phyloP scores from a whole-genome alignment of 192 early-diverging fungal species.

The Paraglomus occultum region DNA sequence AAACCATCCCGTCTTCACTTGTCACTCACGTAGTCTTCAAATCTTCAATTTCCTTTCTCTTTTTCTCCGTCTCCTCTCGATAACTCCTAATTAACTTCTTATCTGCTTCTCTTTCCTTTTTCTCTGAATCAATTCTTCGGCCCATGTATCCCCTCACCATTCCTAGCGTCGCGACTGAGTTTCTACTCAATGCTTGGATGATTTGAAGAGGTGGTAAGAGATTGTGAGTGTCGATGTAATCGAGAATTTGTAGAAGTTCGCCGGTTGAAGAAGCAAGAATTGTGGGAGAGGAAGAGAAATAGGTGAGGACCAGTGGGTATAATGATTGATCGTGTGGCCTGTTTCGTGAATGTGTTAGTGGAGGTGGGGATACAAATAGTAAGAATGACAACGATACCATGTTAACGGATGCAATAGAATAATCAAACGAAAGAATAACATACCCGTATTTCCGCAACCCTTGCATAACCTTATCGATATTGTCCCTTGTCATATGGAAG shows the following conservation, averaged over 20 bases:
- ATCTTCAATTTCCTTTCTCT: constrained; percentile 78
- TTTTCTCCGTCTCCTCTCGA: constrained; percentile 73
- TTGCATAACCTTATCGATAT: constrained; percentile 62
- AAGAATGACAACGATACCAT: not conserved
- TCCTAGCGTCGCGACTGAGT: constrained; percentile 81
- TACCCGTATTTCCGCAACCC: constrained; percentile 63
- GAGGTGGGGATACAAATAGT: not conserved
- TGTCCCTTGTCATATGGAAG: constrained; percentile 70
- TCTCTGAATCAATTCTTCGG: constrained; percentile 70
- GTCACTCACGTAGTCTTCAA: constrained; percentile 63
- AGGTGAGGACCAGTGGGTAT: constrained; percentile 67
- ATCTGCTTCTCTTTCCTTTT: constrained; percentile 64
- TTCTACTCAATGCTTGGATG: constrained; percentile 77
- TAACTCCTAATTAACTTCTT: constrained; percentile 71
- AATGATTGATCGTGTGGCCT: constrained; percentile 63
- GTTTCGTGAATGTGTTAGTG: not conserved
- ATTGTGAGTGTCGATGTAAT: constrained; percentile 81
- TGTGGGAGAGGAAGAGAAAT: constrained; percentile 70
- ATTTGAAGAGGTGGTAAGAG: constrained; percentile 89
- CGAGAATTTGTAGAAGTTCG: constrained; percentile 66
- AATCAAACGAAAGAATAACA: constrained; percentile 6
- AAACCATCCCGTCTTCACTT: too few species aligned
- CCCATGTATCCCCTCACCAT: constrained; percentile 85
- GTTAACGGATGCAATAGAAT: not conserved
- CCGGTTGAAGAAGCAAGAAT: constrained; percentile 53